A percentile compares a stretch with the other conserved stretches of the same genome.
phyloP scores from a whole-genome alignment of 2,329 filamentous ascomycete species.

The Monilinia vaccinii-corymbosi region DNA sequence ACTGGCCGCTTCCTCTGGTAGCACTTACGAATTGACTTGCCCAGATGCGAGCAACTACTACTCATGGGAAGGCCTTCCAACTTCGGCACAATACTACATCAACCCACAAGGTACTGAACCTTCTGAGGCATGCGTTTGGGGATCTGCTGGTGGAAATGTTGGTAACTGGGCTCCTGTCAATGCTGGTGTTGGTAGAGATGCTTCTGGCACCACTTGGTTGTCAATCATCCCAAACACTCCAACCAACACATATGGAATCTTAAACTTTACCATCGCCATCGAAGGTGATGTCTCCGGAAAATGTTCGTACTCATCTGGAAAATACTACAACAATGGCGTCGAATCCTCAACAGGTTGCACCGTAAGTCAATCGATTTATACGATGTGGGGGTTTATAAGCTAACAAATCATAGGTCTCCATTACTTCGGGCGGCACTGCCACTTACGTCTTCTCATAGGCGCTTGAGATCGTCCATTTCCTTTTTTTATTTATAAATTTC shows the following conservation, averaged over 20 bases:
- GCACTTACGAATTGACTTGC: slow-evolving; percentile 59
- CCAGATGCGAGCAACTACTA: slow-evolving; percentile 65
- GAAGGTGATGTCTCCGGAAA: slow-evolving; percentile 40
- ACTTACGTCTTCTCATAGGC: slow-evolving; percentile 23
- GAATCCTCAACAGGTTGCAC: slow-evolving; percentile 28
- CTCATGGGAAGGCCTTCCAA: slow-evolving; percentile 62
- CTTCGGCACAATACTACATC: slow-evolving; percentile 94
- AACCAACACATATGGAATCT: slow-evolving; percentile 52
- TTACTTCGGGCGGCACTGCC: slow-evolving; percentile 16
- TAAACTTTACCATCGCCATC: slow-evolving; percentile 76
- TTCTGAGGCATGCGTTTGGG: slow-evolving; percentile 70
- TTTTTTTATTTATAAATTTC: slow-evolving; percentile 14
- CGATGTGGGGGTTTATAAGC: neutral
- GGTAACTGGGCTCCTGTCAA: slow-evolving; percentile 87
- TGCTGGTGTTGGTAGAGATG: slow-evolving; percentile 67
- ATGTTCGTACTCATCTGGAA: slow-evolving; percentile 25
- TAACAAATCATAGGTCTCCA: slow-evolving; percentile 21
- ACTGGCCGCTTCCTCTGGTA: slow-evolving; percentile 51
- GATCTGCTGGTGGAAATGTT: slow-evolving; percentile 43
- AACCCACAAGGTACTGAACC: slow-evolving; percentile 67
- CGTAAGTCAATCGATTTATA: slow-evolving; percentile 22
- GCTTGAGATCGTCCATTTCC: slow-evolving; percentile 12
- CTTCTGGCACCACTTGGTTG: slow-evolving; percentile 60
- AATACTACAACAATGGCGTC: slow-evolving; percentile 26
- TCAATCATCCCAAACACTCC: slow-evolving; percentile 80